phyloP scores from a whole-genome alignment of 2,329 filamentous ascomycete species.

The Monilinia laxa region DNA sequence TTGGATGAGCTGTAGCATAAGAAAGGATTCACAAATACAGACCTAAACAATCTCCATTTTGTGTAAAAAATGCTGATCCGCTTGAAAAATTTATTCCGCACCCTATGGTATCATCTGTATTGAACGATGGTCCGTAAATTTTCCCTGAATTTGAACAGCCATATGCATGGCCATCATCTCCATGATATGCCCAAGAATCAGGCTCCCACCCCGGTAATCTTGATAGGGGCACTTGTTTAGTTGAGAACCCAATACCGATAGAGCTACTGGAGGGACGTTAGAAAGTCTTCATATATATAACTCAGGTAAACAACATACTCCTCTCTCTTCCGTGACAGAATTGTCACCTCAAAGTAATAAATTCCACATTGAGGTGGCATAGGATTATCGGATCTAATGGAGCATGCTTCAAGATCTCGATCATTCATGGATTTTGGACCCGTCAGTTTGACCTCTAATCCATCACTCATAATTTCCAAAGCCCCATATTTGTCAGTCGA shows the following conservation, averaged over 20 bases:
- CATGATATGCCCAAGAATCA: conserved; percentile 68
- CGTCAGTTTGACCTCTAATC: conserved; percentile 66
- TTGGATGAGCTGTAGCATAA: not conserved
- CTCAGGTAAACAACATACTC: conserved; percentile 48
- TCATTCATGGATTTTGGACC: conserved; percentile 49
- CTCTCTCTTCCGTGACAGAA: conserved; percentile 66
- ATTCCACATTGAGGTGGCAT: conserved; percentile 91
- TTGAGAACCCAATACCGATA: conserved; percentile 63
- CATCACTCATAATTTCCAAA: conserved; percentile 73
- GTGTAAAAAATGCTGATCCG: conserved; percentile 66
- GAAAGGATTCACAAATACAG: conserved; percentile 31
- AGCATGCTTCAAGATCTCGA: conserved; percentile 71
- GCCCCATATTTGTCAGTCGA: conserved; percentile 70
- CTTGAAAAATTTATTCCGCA: conserved; percentile 66
- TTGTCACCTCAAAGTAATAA: conserved; percentile 83
- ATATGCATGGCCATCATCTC: conserved; percentile 65
- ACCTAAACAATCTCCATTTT: conserved; percentile 60
- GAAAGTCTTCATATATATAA: conserved; percentile 18
- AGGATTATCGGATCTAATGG: conserved; percentile 77
- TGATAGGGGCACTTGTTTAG: conserved; percentile 52
- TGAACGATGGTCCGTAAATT: conserved; percentile 57
- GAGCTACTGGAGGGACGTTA: conserved; percentile 48
- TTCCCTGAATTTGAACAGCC: conserved; percentile 57
- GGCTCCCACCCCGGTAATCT: conserved; percentile 66
- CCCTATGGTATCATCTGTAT: conserved; percentile 58